These are phyloP conservation scores for Incumbomyces delicatus DNA, from an alignment of 2,329 filamentous ascomycete species.

Conservation along the genomic window DNA sequence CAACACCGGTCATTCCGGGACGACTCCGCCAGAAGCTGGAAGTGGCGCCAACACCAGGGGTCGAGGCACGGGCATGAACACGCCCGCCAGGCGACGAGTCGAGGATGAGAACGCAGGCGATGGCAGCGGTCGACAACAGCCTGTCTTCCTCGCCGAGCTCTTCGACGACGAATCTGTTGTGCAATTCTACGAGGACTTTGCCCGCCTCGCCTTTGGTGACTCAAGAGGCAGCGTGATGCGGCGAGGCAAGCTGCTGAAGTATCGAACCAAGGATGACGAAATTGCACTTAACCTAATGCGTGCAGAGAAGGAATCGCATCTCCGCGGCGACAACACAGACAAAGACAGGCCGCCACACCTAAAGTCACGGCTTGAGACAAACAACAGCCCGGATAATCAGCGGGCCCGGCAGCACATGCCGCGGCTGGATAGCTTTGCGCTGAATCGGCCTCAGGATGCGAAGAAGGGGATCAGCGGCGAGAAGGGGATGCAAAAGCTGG, in stretches of 20 bases:
- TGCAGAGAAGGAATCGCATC: conserved; percentile 30
- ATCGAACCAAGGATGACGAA: conserved; percentile 59
- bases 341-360: conserved; percentile 13
- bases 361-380: conserved; percentile 1
- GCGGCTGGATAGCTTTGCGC: conserved; percentile 9
- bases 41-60: conserved; percentile 30
- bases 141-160: conserved; percentile 84
- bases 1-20: conserved; percentile 52
- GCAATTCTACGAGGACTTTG: conserved; percentile 93
- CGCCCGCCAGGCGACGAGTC: conserved; percentile 27
- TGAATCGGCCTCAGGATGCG: conserved; percentile 20
- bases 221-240: conserved; percentile 75
- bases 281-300: conserved; percentile 19
- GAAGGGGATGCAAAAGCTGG: conserved; percentile 69
- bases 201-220: conserved; percentile 83
- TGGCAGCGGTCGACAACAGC: conserved; percentile 46
- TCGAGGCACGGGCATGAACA: conserved; percentile 37
- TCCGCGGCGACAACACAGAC: conserved; percentile 27
- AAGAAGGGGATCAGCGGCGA: conserved; percentile 38
- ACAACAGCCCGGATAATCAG: background rate
- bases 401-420: background rate
- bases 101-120: conserved; percentile 9
- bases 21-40: conserved; percentile 24
- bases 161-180: conserved; percentile 89
- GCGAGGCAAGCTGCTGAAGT: conserved; percentile 79